phyloP scores from a whole-genome alignment of 371 early-diverging fungal species.

The Saksenaea vasiformis region DNA sequence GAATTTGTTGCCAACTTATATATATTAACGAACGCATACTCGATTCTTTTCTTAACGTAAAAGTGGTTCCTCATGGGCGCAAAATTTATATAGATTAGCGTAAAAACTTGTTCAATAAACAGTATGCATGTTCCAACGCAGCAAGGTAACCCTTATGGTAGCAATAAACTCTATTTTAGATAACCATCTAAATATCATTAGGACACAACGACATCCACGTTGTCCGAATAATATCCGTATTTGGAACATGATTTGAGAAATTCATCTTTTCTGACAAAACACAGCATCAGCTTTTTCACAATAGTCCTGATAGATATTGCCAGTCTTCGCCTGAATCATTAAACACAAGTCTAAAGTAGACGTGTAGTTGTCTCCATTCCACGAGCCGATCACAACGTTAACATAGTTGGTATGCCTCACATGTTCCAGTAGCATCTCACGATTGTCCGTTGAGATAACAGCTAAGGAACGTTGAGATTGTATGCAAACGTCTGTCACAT shows the following conservation, averaged over 20 bases:
- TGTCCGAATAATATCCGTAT: no score
- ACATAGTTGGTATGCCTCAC: not conserved
- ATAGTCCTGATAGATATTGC: not conserved
- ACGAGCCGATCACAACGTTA: not conserved
- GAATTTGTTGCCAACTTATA: no score
- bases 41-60: no score
- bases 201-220: no score
- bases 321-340: not conserved
- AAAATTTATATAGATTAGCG: no score
- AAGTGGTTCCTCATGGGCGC: no score
- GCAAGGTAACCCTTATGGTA: no score
- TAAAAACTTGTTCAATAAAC: no score
- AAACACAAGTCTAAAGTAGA: not conserved
- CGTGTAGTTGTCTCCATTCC: not conserved
- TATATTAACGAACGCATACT: no score
- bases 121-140: no score
- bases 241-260: not conserved
- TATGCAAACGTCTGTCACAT: conserved; percentile 23
- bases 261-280: not conserved
- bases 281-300: not conserved
- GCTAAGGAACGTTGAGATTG: not conserved
- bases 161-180: no score
- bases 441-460: not conserved
- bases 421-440: not conserved
- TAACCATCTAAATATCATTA: no score